Evolutionary conservation across 2,329 filamentous ascomycete genomes (phyloP).

Genomic region (Fusarium oligoseptatum): DNA sequence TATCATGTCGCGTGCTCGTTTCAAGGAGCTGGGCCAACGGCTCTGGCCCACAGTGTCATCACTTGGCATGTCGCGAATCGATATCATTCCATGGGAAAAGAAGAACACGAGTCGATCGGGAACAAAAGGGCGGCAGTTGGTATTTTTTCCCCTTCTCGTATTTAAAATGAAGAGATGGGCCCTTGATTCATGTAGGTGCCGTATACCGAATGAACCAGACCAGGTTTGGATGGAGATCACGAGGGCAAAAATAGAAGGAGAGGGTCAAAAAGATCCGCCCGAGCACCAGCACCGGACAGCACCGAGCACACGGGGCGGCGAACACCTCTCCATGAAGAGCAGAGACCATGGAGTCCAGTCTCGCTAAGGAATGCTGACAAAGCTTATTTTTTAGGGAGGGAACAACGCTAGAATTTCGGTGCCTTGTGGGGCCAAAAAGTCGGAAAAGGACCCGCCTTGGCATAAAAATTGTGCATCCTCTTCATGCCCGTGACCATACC

Average conservation of each 20-base stretch:
- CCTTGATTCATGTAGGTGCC: not conserved
- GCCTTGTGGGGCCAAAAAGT: not conserved
- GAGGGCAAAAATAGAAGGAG: not conserved
- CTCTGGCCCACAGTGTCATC: not conserved
- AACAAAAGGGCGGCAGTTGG: not conserved
- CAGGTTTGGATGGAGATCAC: not conserved
- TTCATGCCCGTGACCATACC: not conserved
- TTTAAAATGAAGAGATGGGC: not conserved
- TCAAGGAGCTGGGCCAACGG: conserved; percentile 5
- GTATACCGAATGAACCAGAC: not conserved
- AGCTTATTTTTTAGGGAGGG: conserved; percentile 3
- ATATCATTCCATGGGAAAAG: not conserved
- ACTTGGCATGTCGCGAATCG: conserved; percentile 12
- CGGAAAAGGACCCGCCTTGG: conserved; percentile 1
- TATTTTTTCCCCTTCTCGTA: not conserved
- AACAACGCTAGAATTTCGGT: conserved; percentile 6
- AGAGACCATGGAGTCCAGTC: not conserved
- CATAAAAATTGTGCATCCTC: not conserved
- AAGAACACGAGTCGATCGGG: not conserved
- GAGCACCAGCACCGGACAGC: not conserved
- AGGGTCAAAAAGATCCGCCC: not conserved
- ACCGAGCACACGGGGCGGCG: not conserved
- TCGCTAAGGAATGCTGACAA: conserved; percentile 2
- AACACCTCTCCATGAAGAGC: no score
- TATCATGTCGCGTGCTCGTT: conserved; percentile 28